Evolutionary conservation across 2,329 filamentous ascomycete genomes (phyloP).

Genomic region (Pseudogymnoascus sp.): DNA sequence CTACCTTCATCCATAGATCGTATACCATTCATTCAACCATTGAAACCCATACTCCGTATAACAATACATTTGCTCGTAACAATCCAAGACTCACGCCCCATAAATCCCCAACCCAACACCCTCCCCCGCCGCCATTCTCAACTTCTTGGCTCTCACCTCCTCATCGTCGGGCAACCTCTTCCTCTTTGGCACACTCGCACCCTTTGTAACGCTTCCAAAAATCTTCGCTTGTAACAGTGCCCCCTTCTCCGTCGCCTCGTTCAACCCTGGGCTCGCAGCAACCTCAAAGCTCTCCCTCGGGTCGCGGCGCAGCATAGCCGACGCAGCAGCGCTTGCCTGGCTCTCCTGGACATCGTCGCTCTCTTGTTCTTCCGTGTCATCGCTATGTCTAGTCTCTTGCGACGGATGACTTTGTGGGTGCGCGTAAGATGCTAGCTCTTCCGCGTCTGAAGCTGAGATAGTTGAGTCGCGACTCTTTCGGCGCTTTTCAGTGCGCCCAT

Average conservation of each 20-base stretch:
- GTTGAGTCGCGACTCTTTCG: constrained; percentile 76
- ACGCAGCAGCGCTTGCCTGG: constrained; percentile 69
- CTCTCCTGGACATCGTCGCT: constrained; percentile 62
- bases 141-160: constrained; percentile 21
- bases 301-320: constrained; percentile 60
- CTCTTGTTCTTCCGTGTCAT: constrained; percentile 47
- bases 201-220: constrained; percentile 53
- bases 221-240: constrained; percentile 50
- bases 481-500: constrained; percentile 40
- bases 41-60: constrained; percentile 4
- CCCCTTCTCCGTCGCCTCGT: constrained; percentile 24
- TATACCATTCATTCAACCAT: neutral
- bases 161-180: constrained; percentile 15
- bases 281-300: constrained; percentile 32
- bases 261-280: constrained; percentile 21
- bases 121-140: constrained; percentile 13
- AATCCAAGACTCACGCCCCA: neutral
- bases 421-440: neutral
- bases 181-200: constrained; percentile 19
- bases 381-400: constrained; percentile 12
- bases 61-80: neutral
- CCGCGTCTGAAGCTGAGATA: constrained; percentile 56
- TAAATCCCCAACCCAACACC: constrained; percentile 16
- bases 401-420: neutral
- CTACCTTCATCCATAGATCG: neutral